These are phyloP conservation scores for Globisporangium canariense DNA, from an alignment of 352 stramenopile species.

Conservation along the genomic window DNA sequence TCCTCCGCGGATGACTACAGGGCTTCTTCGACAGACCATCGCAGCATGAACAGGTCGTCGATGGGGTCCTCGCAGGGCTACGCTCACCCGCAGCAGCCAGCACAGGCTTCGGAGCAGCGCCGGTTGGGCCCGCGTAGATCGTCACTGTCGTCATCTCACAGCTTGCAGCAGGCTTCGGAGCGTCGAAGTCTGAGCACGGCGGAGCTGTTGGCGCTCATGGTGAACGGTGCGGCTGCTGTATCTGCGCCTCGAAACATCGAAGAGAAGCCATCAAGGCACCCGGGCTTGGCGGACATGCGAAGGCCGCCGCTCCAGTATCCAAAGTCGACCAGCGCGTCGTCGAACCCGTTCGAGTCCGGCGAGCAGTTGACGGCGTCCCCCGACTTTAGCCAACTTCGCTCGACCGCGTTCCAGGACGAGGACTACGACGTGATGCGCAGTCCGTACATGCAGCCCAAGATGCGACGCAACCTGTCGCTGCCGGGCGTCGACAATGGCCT, in stretches of 20 bases:
- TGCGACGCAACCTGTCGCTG: conserved; percentile 45
- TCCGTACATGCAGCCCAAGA: conserved; percentile 17
- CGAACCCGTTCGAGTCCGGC: conserved; percentile 14
- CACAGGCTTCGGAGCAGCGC: neutral
- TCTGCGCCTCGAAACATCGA: neutral
- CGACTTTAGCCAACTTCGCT: conserved; percentile 17
- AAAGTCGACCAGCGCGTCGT: conserved; percentile 10
- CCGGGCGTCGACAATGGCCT: conserved; percentile 17
- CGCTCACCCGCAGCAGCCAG: neutral
- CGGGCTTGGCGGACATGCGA: conserved; percentile 10
- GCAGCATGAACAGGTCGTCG: neutral
- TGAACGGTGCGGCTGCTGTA: neutral
- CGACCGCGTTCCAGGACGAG: conserved; percentile 20
- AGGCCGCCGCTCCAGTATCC: conserved; percentile 7
- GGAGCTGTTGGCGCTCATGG: neutral
- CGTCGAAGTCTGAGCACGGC: neutral
- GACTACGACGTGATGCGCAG: conserved; percentile 13
- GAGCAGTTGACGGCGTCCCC: conserved; percentile 18
- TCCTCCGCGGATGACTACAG: neutral
- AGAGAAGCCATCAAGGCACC: neutral
- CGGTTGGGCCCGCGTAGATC: neutral
- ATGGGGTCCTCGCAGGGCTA: neutral
- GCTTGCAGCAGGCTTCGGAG: neutral
- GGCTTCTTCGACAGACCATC: neutral
- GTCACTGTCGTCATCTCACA: neutral